Evolutionary conservation across 2,329 filamentous ascomycete species (phyloP).

Genomic region (Colletotrichum falcatum): DNA sequence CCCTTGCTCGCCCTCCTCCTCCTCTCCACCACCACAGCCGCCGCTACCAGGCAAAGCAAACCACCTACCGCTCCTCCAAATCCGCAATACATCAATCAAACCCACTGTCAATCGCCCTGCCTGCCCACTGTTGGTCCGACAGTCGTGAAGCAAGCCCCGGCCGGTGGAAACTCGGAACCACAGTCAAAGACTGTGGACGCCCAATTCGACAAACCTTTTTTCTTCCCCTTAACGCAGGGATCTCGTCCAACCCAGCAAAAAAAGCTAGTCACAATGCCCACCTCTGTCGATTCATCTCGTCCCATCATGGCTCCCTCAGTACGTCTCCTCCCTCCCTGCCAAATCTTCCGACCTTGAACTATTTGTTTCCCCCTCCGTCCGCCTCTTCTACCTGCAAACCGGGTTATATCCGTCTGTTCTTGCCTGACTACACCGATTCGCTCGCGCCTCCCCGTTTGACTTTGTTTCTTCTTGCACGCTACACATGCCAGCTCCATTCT

Average conservation of each 20-base stretch:
- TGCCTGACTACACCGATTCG: conserved; percentile 13
- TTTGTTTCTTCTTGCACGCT: conserved; percentile 22
- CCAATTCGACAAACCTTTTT: conserved; percentile 33
- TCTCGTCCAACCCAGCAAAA: conserved; percentile 28
- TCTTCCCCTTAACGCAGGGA: conserved; percentile 15
- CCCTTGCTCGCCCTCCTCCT: too few relatives aligned
- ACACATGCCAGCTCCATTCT: conserved; percentile 12
- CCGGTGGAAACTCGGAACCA: conserved; percentile 39
- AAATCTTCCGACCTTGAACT: conserved; percentile 22
- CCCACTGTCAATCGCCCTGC: conserved; percentile 10
- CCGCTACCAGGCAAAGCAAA: neutral
- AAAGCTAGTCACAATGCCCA: conserved; percentile 58
- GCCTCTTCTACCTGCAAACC: neutral
- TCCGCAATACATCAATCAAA: neutral
- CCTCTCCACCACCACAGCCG: too few relatives aligned
- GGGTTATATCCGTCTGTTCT: conserved; percentile 24
- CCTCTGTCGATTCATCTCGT: conserved; percentile 70
- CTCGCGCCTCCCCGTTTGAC: neutral
- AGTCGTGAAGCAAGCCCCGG: conserved; percentile 39
- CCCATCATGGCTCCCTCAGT: conserved; percentile 74
- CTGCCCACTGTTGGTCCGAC: conserved; percentile 25
- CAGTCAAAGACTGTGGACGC: conserved; percentile 31
- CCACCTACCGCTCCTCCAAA: conserved; percentile 11
- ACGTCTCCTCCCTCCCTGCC: conserved; percentile 51
- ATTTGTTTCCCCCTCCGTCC: neutral